Evolutionary conservation across 129 eudicot genomes (phyloP).

Genomic region (Smallanthus sonchifolius): DNA sequence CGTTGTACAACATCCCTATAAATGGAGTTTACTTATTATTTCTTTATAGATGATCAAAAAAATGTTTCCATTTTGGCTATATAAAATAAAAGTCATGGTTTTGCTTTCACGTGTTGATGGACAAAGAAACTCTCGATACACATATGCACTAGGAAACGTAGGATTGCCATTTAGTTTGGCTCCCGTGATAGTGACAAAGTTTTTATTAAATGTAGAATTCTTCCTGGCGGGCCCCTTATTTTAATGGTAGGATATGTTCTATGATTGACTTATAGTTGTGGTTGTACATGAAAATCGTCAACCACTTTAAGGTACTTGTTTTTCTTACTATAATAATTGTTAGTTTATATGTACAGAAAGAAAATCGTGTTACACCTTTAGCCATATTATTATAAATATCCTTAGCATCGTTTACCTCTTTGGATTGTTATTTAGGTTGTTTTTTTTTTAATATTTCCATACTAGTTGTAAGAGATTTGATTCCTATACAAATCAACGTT

Average conservation of each 20-base stretch:
- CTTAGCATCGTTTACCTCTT: too few relatives aligned
- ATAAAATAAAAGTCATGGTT: slow-evolving; percentile 12
- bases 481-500: not conserved
- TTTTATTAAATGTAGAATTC: not conserved
- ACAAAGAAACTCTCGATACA: slow-evolving; percentile 13
- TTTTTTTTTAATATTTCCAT: too few relatives aligned
- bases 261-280: not conserved
- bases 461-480: not conserved
- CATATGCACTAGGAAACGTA: not conserved
- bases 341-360: not conserved
- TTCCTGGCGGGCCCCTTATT: not conserved
- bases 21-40: slow-evolving; percentile 3
- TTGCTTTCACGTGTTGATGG: slow-evolving; percentile 24
- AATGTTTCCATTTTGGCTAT: not conserved
- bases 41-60: not conserved
- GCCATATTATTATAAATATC: not conserved
- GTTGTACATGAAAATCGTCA: not conserved
- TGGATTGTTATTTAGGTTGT: too few relatives aligned
- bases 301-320: not conserved
- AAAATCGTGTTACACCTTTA: not conserved
- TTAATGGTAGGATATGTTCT: not conserved
- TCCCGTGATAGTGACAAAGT: not conserved
- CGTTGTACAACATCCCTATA: not conserved
- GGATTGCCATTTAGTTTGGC: not conserved
- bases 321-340: not conserved